phyloP scores from a whole-genome alignment of 352 stramenopile genomes.

The Globisporangium iwayamae region DNA sequence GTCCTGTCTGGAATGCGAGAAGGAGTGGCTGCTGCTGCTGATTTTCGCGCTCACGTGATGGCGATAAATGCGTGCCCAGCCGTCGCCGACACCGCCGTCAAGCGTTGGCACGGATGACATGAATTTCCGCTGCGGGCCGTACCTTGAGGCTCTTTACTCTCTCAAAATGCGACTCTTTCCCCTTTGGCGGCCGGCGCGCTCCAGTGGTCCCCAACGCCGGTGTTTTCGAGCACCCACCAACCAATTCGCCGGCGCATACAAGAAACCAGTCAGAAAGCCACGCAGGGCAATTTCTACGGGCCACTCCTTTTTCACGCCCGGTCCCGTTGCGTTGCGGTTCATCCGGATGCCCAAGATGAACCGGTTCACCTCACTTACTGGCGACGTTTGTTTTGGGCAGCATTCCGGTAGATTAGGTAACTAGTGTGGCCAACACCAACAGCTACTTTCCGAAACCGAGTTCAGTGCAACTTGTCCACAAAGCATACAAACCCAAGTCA shows the following conservation, averaged over 20 bases:
- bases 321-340: background rate
- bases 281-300: background rate
- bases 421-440: background rate
- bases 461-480: background rate
- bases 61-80: background rate
- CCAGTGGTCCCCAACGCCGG: conserved; percentile 3
- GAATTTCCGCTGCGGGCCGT: background rate
- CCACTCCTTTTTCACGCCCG: conserved; percentile 6
- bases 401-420: background rate
- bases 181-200: conserved; percentile 5
- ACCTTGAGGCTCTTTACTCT: conserved; percentile 26
- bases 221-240: conserved; percentile 15
- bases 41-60: background rate
- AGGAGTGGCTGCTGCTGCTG: background rate
- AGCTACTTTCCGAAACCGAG: background rate
- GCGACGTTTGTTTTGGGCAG: background rate
- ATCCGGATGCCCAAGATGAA: background rate
- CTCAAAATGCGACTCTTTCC: conserved; percentile 25
- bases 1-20: background rate
- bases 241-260: conserved; percentile 17
- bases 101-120: too few species aligned
- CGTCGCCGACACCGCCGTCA: background rate
- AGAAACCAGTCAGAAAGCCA: conserved; percentile 10
- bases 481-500: background rate
- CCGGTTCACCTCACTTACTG: background rate